Conservation (phyloP, 1,139 yeast genomes). For the Zygoascus meyerae region DNA sequence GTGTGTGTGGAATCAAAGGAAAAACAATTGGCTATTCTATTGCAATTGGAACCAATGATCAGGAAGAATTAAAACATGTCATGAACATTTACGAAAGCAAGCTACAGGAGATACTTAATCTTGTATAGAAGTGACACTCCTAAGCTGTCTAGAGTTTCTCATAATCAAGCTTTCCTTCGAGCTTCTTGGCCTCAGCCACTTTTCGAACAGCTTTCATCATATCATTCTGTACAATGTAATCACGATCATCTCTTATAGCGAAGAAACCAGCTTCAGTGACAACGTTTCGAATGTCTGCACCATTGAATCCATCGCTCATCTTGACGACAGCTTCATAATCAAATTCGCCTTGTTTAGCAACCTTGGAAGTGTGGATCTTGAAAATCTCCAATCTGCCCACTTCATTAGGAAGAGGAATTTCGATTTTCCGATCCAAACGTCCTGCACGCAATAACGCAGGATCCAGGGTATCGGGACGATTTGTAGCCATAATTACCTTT, state of each 20-base stretch:
- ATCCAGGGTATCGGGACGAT: constrained; percentile 96
- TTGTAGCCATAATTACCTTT: constrained; percentile 98
- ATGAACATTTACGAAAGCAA: neutral
- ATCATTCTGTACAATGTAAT: constrained; percentile 87
- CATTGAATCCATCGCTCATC: constrained; percentile 98
- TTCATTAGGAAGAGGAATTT: constrained; percentile 94
- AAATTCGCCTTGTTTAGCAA: constrained; percentile 89
- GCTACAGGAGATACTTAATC: neutral
- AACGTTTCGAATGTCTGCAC: constrained; percentile 97
- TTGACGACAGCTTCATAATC: constrained; percentile 96
- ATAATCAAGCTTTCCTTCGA: constrained; percentile 93
- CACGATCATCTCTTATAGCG: constrained; percentile 97
- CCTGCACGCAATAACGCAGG: constrained; percentile 99
- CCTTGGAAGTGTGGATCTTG: constrained; percentile 86
- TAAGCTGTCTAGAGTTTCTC: constrained; percentile 60
- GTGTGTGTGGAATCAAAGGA: constrained; percentile 13
- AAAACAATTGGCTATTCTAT: constrained; percentile 15
- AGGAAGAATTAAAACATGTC: neutral
- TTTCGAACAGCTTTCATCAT: constrained; percentile 97
- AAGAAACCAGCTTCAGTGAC: constrained; percentile 99
- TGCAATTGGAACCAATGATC: constrained; percentile 12
- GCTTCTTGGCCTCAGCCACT: constrained; percentile 93
- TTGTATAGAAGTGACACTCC: neutral
- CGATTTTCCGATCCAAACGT: constrained; percentile 94
- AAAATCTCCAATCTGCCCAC: constrained; percentile 92